Conservation (phyloP, 179 eudicot species). For the Beta macrorhiza region DNA sequence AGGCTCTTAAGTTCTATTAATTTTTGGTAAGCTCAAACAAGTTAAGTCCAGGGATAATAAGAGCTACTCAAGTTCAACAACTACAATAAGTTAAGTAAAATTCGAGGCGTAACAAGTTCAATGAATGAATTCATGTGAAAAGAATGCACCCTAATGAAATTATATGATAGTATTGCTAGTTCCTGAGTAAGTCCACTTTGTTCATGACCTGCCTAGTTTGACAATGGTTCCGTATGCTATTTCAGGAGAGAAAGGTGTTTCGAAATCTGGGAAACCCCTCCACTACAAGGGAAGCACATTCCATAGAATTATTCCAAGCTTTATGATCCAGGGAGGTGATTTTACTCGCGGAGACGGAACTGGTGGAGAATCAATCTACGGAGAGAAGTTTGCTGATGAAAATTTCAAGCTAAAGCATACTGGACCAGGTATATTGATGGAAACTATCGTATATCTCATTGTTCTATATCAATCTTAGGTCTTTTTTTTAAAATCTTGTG, state of each 20-base stretch:
- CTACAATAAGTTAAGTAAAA: too few relatives aligned
- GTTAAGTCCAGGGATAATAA: too few relatives aligned
- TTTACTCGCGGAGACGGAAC: conserved; percentile 91
- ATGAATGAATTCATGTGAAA: too few relatives aligned
- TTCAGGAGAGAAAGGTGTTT: conserved; percentile 88
- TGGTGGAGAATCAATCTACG: conserved; percentile 97
- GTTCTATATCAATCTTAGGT: not conserved
- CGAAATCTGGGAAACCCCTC: conserved; percentile 83
- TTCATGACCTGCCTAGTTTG: conserved; percentile 1
- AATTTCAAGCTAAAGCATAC: conserved; percentile 94
- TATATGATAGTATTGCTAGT: not conserved
- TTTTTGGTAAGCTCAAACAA: too few relatives aligned
- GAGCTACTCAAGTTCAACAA: too few relatives aligned
- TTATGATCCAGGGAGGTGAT: conserved; percentile 99
- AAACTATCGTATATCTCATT: not conserved
- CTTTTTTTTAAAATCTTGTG: not conserved
- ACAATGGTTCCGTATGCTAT: not conserved
- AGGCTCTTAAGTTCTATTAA: too few relatives aligned
- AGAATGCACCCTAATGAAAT: too few relatives aligned
- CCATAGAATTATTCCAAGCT: conserved; percentile 96
- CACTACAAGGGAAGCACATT: conserved; percentile 92
- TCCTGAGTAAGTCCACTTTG: not conserved
- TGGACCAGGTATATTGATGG: conserved; percentile 64
- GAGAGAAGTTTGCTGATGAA: conserved; percentile 89
- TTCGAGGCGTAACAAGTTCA: too few relatives aligned